A percentile compares a stretch with the other conserved stretches of the same genome.
phyloP scores from a whole-genome alignment of 2,329 filamentous ascomycete genomes.

The Alternaria infectoria region DNA sequence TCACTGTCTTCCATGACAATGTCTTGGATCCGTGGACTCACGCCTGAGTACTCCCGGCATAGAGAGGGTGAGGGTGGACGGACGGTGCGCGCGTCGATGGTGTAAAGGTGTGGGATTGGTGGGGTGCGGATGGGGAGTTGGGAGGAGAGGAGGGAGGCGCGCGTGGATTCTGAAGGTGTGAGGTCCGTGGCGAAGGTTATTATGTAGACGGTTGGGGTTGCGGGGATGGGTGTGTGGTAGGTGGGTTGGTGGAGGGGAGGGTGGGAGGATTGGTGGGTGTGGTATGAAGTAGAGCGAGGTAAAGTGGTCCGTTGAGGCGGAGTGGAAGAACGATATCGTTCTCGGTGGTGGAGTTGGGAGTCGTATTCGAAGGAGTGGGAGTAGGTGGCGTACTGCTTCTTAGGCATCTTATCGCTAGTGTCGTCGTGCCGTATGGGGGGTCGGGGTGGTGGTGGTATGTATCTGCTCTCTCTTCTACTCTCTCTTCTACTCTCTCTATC shows the following conservation, averaged over 20 bases:
- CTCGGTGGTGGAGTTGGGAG: background rate
- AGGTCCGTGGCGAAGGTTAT: conserved; percentile 26
- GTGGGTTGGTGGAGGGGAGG: background rate
- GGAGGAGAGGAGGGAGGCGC: conserved; percentile 12
- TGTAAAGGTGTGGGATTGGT: conserved; percentile 29
- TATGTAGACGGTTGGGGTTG: conserved; percentile 32
- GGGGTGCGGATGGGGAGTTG: conserved; percentile 18
- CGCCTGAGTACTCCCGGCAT: conserved; percentile 30
- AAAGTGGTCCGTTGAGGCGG: background rate
- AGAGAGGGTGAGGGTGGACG: conserved; percentile 17
- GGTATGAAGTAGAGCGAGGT: background rate
- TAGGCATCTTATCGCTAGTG: background rate
- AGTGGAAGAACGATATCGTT: background rate
- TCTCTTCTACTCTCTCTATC: background rate
- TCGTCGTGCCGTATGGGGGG: background rate
- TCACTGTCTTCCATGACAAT: conserved; percentile 23
- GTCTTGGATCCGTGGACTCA: conserved; percentile 27
- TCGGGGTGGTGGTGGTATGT: background rate
- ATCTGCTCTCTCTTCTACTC: background rate
- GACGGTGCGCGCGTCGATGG: conserved; percentile 27
- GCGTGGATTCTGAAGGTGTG: background rate
- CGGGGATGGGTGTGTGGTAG: background rate
- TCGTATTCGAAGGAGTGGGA: background rate
- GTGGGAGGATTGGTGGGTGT: background rate
- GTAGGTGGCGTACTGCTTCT: background rate